phyloP scores from a whole-genome alignment of 441 rosid genomes.

The Corymbia citriodora region DNA sequence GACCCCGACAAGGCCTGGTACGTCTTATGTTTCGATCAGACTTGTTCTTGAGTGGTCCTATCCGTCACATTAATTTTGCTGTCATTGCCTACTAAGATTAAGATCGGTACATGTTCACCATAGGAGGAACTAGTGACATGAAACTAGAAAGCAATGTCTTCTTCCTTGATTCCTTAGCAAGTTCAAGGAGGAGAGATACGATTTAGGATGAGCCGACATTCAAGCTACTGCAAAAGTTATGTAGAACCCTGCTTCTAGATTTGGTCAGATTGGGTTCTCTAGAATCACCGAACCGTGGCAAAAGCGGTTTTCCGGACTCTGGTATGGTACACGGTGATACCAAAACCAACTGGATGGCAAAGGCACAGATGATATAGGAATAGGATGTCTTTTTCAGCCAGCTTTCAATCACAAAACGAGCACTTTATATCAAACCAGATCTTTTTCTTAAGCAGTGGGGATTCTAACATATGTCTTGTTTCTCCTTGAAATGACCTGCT shows the following conservation, averaged over 20 bases:
- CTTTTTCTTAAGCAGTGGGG: background rate
- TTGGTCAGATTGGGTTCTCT: background rate
- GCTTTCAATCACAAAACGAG: background rate
- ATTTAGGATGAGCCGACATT: background rate
- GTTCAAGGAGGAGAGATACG: background rate
- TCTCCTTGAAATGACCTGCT: background rate
- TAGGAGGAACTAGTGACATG: background rate
- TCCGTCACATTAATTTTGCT: background rate
- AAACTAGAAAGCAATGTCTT: background rate
- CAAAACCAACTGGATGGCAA: background rate
- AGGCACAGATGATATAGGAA: background rate
- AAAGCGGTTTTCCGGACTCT: background rate
- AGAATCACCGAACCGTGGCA: background rate
- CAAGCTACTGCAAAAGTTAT: background rate
- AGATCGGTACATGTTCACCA: background rate
- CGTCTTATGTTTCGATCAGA: background rate
- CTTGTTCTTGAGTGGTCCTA: background rate
- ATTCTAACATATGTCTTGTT: background rate
- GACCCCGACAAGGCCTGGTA: conserved; percentile 14
- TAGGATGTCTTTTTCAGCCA: background rate
- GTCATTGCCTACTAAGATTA: background rate
- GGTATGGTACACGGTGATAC: background rate
- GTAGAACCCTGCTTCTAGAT: background rate
- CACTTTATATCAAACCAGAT: background rate
- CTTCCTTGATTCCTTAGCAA: background rate